Percentiles rank a stretch among this genome's conserved stretches.
These are phyloP conservation scores for Paraphaeosphaeria sporulosa DNA, from an alignment of 2,329 filamentous ascomycete genomes.

Conservation along the genomic window DNA sequence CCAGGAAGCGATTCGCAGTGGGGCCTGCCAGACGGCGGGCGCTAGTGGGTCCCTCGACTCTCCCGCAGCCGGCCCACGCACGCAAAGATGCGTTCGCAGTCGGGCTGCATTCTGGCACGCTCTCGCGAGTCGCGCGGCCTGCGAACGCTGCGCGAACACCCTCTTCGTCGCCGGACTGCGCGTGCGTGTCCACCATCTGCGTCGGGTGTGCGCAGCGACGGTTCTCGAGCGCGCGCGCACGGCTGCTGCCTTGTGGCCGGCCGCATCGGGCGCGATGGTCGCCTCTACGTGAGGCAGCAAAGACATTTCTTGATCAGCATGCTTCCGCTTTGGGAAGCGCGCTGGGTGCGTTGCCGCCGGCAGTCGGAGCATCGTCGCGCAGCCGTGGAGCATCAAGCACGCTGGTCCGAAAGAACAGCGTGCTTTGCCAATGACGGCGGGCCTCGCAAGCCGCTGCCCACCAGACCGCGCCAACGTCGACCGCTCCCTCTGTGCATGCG, in stretches of 20 bases:
- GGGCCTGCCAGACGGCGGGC: slow-evolving; percentile 23
- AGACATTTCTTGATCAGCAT: slow-evolving; percentile 6
- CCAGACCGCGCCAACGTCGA: neutral
- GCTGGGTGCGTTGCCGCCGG: neutral
- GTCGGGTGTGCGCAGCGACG: too few species aligned
- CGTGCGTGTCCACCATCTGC: neutral
- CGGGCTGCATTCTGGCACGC: slow-evolving; percentile 11
- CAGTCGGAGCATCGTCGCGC: neutral
- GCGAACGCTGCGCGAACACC: slow-evolving; percentile 14
- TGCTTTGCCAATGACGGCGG: neutral
- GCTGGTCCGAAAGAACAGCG: neutral
- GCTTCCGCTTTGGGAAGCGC: neutral
- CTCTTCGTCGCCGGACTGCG: slow-evolving; percentile 10
- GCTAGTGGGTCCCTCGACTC: slow-evolving; percentile 20
- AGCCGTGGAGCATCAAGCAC: too few species aligned
- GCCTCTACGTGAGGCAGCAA: slow-evolving; percentile 6
- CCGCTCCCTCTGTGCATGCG: slow-evolving; percentile 10
- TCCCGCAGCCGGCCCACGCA: slow-evolving; percentile 15
- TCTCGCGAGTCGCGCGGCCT: neutral
- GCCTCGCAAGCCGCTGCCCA: neutral
- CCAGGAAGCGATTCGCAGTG: slow-evolving; percentile 27
- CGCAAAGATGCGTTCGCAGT: slow-evolving; percentile 28
- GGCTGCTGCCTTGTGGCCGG: slow-evolving; percentile 17
- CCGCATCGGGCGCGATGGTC: slow-evolving; percentile 25
- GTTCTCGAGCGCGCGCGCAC: too few species aligned